Percentiles rank a stretch among this genome's conserved stretches.
Conservation (phyloP, 2,329 filamentous ascomycete species). For the Incumbomyces lentus region DNA sequence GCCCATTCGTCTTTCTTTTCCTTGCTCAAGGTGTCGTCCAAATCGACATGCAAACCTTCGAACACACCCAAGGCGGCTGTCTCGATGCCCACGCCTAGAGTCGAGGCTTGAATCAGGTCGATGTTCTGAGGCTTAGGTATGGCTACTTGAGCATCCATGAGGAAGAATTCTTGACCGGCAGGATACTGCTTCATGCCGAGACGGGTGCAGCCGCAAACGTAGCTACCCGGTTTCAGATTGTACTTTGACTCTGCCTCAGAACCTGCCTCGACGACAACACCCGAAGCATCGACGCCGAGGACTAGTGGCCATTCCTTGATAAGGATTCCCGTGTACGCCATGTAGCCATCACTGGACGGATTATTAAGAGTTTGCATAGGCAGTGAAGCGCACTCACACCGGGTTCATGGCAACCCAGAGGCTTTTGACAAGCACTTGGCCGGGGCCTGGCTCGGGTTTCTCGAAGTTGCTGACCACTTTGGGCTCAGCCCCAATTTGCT, state of each 20-base stretch:
- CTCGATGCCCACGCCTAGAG: conserved; percentile 22
- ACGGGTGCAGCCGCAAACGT: conserved; percentile 25
- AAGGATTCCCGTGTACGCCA: conserved; percentile 21
- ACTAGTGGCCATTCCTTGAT: conserved; percentile 25
- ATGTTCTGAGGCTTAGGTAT: conserved; percentile 25
- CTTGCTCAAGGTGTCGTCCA: conserved; percentile 11
- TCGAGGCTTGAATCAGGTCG: conserved; percentile 23
- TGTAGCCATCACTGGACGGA: conserved; percentile 21
- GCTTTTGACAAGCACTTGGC: conserved; percentile 25
- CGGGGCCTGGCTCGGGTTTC: conserved; percentile 20
- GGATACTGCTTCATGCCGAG: conserved; percentile 21
- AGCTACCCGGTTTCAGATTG: conserved; percentile 24
- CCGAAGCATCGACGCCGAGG: conserved; percentile 24
- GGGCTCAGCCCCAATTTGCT: conserved; percentile 12
- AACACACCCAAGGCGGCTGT: conserved; percentile 22
- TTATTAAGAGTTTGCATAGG: conserved; percentile 1
- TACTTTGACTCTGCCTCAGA: conserved; percentile 20
- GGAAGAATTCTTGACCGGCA: conserved; percentile 24
- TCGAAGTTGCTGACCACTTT: conserved; percentile 18
- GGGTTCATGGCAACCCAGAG: conserved; percentile 26
- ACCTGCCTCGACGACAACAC: conserved; percentile 24
- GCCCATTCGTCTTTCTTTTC: conserved; percentile 22
- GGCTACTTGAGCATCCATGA: conserved; percentile 24
- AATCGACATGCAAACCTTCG: conserved; percentile 17
- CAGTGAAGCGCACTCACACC: conserved; percentile 19